A percentile compares a stretch with the other conserved stretches of the same genome.
These are phyloP conservation scores for Gossypium laxum DNA, from an alignment of 441 rosid species.

Conservation along the genomic window DNA sequence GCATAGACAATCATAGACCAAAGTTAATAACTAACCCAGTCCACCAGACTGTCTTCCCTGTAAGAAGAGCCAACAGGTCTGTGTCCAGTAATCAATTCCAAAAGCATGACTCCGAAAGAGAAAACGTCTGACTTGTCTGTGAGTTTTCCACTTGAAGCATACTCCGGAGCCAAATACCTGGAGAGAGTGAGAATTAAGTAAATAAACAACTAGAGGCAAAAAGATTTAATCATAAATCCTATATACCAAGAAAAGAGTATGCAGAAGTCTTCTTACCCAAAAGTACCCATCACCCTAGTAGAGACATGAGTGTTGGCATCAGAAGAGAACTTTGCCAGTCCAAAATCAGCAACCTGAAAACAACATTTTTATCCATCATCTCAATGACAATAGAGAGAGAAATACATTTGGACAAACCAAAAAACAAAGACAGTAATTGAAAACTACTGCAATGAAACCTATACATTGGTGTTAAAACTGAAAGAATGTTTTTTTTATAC, in stretches of 20 bases:
- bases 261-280: conserved; percentile 50
- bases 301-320: conserved; percentile 86
- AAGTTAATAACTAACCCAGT: conserved; percentile 56
- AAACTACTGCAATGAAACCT: conserved; percentile 1
- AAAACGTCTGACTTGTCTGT: conserved; percentile 89
- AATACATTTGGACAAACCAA: background rate
- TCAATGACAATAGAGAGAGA: conserved; percentile 12
- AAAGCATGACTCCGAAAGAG: conserved; percentile 87
- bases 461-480: background rate
- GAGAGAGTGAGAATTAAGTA: conserved; percentile 11
- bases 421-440: background rate
- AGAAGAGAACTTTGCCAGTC: conserved; percentile 75
- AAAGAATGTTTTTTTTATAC: background rate
- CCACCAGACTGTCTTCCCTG: conserved; percentile 87
- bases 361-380: background rate
- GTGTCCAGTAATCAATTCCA: conserved; percentile 86
- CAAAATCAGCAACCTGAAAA: conserved; percentile 87
- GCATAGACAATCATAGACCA: background rate
- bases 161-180: conserved; percentile 91
- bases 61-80: conserved; percentile 65
- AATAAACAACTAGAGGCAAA: background rate
- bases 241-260: background rate
- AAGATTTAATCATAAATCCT: background rate
- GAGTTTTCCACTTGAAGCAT: conserved; percentile 92
- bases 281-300: conserved; percentile 95